Evolutionary conservation across 2,329 filamentous ascomycete genomes (phyloP).

Genomic region (Exophiala viscosa): DNA sequence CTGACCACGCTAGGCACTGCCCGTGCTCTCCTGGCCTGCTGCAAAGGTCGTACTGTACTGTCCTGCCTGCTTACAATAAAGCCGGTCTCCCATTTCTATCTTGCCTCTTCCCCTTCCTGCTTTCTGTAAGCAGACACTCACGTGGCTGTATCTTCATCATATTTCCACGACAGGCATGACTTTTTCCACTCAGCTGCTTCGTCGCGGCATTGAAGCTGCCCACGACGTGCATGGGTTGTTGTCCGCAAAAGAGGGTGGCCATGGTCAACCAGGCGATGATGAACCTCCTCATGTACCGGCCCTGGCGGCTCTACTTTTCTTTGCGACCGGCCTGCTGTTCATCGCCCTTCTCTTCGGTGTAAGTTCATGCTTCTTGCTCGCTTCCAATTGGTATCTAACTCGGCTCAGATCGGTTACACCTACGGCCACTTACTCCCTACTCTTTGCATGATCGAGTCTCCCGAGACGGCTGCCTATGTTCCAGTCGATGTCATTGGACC

Average conservation of each 20-base stretch:
- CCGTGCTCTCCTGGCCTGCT: not conserved
- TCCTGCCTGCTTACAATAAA: too few species aligned
- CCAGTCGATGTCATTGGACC: slow-evolving; percentile 44
- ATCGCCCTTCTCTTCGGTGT: slow-evolving; percentile 30
- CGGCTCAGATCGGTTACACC: slow-evolving; percentile 48
- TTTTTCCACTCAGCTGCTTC: slow-evolving; percentile 30
- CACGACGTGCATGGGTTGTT: slow-evolving; percentile 27
- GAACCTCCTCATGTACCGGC: slow-evolving; percentile 26
- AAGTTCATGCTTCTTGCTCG: slow-evolving; percentile 17
- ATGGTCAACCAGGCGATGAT: slow-evolving; percentile 24
- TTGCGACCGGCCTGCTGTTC: slow-evolving; percentile 31
- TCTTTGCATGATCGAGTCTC: slow-evolving; percentile 62
- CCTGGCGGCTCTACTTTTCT: slow-evolving; percentile 31
- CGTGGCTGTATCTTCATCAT: not conserved
- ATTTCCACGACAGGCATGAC: slow-evolving; percentile 10
- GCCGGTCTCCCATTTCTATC: slow-evolving; percentile 1
- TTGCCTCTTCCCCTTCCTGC: slow-evolving; percentile 2
- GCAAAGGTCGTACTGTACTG: too few species aligned
- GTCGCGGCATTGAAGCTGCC: slow-evolving; percentile 36
- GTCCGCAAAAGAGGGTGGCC: slow-evolving; percentile 15
- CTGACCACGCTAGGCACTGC: not conserved
- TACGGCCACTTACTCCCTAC: slow-evolving; percentile 58
- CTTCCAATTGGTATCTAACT: slow-evolving; percentile 1
- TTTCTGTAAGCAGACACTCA: not conserved
- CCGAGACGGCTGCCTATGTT: slow-evolving; percentile 51